Percentiles rank a stretch among this genome's conserved stretches.
Evolutionary conservation across 2,329 filamentous ascomycete species (phyloP).

Genomic region (Trichoderma simmonsii): DNA sequence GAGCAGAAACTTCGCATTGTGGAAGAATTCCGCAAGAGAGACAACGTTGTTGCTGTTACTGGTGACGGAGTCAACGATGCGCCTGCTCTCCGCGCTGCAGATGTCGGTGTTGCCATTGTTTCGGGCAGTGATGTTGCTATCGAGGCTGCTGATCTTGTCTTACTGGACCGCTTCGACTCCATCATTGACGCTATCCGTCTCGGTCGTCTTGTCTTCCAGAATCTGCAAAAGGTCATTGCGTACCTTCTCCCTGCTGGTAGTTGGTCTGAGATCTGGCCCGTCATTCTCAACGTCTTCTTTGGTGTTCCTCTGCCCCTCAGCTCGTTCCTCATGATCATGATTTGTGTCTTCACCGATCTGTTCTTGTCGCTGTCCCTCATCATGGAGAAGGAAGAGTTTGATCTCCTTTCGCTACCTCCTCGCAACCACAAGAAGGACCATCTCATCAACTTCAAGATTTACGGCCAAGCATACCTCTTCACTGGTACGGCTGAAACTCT

Average conservation of each 20-base stretch:
- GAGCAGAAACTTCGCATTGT: conserved; percentile 72
- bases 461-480: conserved; percentile 51
- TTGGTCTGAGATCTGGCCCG: conserved; percentile 57
- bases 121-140: conserved; percentile 64
- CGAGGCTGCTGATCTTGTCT: conserved; percentile 60
- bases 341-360: conserved; percentile 54
- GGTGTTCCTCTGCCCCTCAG: conserved; percentile 50
- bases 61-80: conserved; percentile 70
- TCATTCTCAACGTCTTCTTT: conserved; percentile 54
- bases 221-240: conserved; percentile 41
- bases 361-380: conserved; percentile 50
- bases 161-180: conserved; percentile 68
- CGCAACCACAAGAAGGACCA: conserved; percentile 50
- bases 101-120: conserved; percentile 67
- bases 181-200: conserved; percentile 63
- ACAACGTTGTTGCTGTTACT: conserved; percentile 66
- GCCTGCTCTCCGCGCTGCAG: conserved; percentile 62
- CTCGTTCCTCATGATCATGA: conserved; percentile 57
- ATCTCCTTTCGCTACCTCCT: conserved; percentile 49
- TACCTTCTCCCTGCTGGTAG: conserved; percentile 50
- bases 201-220: conserved; percentile 41
- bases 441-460: conserved; percentile 51
- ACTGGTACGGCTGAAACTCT: conserved; percentile 50
- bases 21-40: conserved; percentile 58
- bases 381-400: conserved; percentile 55